Percentiles rank a stretch among this genome's conserved stretches.
phyloP scores from a whole-genome alignment of 805 yeast genomes.

The Candida sanyiensis region DNA sequence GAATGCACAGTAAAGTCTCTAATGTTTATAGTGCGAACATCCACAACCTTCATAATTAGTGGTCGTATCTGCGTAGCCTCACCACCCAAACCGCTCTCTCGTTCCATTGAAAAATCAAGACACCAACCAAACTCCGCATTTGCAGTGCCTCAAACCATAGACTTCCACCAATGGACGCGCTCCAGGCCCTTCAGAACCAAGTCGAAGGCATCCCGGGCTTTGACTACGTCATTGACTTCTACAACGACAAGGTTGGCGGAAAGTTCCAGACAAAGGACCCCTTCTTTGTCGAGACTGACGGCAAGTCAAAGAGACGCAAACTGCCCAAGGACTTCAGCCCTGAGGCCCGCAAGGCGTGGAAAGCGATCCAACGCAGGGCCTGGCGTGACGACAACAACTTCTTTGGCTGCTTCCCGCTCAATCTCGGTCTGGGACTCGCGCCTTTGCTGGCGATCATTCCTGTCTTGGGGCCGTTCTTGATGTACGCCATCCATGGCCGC shows the following conservation, averaged over 20 bases:
- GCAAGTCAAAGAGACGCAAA: constrained; percentile 51
- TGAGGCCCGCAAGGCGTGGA: constrained; percentile 65
- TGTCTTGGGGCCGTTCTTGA: constrained; percentile 73
- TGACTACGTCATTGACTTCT: constrained; percentile 46
- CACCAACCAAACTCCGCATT: background rate
- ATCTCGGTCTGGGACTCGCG: constrained; percentile 73
- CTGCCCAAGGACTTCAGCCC: constrained; percentile 55
- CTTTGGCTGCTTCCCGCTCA: constrained; percentile 70
- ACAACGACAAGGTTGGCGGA: constrained; percentile 66
- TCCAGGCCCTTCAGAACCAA: constrained; percentile 24
- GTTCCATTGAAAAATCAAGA: no score
- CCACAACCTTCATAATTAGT: no score
- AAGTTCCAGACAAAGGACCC: constrained; percentile 63
- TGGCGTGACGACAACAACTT: constrained; percentile 86
- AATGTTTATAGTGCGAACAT: background rate
- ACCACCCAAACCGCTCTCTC: no score
- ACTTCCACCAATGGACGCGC: constrained; percentile 16
- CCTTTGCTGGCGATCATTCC: constrained; percentile 73
- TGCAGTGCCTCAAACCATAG: background rate
- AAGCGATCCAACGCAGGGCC: constrained; percentile 64
- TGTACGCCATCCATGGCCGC: constrained; percentile 75
- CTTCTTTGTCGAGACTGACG: constrained; percentile 45
- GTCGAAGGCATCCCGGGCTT: constrained; percentile 54
- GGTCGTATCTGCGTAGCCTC: no score
- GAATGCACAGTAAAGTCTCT: background rate